Conservation (phyloP, 331 rosid genomes). For the Ulmus americana region DNA sequence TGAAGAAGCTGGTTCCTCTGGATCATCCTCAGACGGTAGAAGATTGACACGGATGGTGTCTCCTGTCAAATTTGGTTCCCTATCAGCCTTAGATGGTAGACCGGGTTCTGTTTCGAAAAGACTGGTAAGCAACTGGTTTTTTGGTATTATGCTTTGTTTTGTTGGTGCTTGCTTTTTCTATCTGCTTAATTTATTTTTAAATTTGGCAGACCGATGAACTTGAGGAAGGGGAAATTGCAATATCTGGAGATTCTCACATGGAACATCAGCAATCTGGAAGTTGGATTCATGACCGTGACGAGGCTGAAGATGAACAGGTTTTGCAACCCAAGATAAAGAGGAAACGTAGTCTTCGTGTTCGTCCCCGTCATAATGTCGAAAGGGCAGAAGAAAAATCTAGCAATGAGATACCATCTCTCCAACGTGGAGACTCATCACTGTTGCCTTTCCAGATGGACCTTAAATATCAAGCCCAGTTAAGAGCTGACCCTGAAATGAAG, state of each 20-base stretch:
- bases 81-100: conserved; percentile 83
- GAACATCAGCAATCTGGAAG: conserved; percentile 96
- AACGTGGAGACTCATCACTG: conserved; percentile 65
- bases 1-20: conserved; percentile 77
- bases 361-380: conserved; percentile 80
- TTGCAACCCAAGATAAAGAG: conserved; percentile 88
- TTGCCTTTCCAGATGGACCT: conserved; percentile 56
- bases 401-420: conserved; percentile 55
- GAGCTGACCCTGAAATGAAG: conserved; percentile 57
- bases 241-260: conserved; percentile 91
- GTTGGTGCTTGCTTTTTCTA: conserved; percentile 18
- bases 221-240: conserved; percentile 96
- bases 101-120: conserved; percentile 71
- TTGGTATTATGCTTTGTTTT: conserved; percentile 25
- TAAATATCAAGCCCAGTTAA: conserved; percentile 46
- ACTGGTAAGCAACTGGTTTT: conserved; percentile 48
- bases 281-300: conserved; percentile 95
- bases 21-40: conserved; percentile 81
- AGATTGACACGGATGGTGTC: conserved; percentile 56
- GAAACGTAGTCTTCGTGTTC: conserved; percentile 84
- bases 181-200: conserved; percentile 21
- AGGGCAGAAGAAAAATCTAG: conserved; percentile 74
- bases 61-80: conserved; percentile 85
- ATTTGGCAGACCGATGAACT: conserved; percentile 76
- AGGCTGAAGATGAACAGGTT: conserved; percentile 92